Conservation (phyloP, 1,284 basidiomycete genomes). For the Peniophora sp. region DNA sequence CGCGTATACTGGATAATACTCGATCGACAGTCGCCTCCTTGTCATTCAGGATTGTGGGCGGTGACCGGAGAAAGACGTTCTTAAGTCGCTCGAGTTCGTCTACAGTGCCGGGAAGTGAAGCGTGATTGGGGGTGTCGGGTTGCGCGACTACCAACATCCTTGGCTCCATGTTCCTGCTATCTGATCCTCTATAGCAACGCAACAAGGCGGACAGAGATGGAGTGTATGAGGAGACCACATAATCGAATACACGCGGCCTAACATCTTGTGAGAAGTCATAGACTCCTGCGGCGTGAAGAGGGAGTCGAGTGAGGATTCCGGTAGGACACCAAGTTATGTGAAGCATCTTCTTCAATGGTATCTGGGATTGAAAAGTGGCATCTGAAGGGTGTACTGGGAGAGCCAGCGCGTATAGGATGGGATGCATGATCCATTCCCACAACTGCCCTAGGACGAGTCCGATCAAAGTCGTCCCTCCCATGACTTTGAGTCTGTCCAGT, state of each 20-base stretch:
- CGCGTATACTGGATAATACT: constrained; percentile 7
- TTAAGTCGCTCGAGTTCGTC: background rate
- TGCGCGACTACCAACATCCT: constrained; percentile 9
- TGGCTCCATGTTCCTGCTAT: background rate
- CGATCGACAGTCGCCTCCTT: constrained; percentile 5
- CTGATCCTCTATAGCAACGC: background rate
- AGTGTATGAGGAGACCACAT: constrained; percentile 28
- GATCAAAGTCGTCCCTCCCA: too few relatives aligned
- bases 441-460: too few relatives aligned
- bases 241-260: constrained; percentile 13
- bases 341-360: too few relatives aligned
- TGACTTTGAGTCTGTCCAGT: too few relatives aligned
- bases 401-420: too few relatives aligned
- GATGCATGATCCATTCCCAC: too few relatives aligned
- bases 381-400: too few relatives aligned
- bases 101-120: background rate
- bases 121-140: background rate
- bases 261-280: constrained; percentile 6
- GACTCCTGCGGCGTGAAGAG: constrained; percentile 30
- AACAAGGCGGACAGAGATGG: constrained; percentile 24
- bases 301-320: constrained; percentile 21
- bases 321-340: constrained; percentile 28
- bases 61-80: background rate
- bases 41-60: background rate
- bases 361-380: too few relatives aligned